Evolutionary conservation across 345 rosid species (phyloP), one percentile per base, ranked within the genome.

Genomic region (Turnera subulata): DNA sequence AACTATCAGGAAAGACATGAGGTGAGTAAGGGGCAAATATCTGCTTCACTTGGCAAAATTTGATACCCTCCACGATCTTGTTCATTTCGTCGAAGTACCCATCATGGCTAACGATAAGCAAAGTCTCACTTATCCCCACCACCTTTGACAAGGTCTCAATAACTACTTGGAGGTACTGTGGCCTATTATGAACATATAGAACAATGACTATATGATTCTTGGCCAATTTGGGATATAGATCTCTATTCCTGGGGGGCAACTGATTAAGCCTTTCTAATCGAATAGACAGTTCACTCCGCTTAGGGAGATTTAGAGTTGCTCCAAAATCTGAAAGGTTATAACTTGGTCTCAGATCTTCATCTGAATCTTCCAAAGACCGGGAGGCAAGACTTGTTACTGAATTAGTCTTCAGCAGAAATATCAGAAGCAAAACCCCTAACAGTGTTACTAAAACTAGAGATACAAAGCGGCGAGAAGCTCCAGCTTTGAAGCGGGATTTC

Each of bases 1-100:
- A 93, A 38, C 87, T 61, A 25, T 50, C 47, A 2, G 58, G 58
- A 61, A 81, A 93, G 20, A 89, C 57, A 70, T 89, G 96, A 33
- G 99, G 96, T 0, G 99, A 89, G 58, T 78, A 93, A 0, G 84
- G 96, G 5, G 95, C 82, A 62, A 79, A 85, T 21, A 93, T 84
- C 82, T 90, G 99, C 39, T 93, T 93, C 73, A 90, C 92, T 62
- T 73, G 96, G 62, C 97, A 93, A 77, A 93, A 93, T 63, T 61
- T 81, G 46, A 89, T 93, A 19, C 87, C 55, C 44, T 82, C 73
- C 61, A 93, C 90, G 46, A 93, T 69, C 77, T 76, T 72, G 62
- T 87, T 85, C 99, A 93, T 93, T 59, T 85, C 91, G 44, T 84
- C 78, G 47, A 84, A 93, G 79, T 85, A 84, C 46, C 96, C 99